These are phyloP conservation scores for Dispira simplex DNA, from an alignment of 192 early-diverging fungal species.

Conservation along the genomic window DNA sequence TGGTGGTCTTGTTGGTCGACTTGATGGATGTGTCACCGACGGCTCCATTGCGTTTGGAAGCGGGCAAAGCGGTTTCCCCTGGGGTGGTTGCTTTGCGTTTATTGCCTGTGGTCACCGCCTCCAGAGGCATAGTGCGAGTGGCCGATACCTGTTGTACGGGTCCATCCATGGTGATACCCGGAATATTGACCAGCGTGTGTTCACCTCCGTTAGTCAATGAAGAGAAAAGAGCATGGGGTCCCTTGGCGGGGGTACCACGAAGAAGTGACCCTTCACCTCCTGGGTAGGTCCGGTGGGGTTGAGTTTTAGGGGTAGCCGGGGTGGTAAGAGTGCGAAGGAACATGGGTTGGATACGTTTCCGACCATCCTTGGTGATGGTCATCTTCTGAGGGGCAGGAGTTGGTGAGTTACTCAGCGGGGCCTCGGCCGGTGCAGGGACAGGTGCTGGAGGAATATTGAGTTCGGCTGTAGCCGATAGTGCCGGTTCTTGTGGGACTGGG, in stretches of 20 bases:
- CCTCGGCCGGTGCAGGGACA: neutral
- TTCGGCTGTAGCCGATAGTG: conserved; percentile 10
- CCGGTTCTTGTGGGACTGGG: conserved; percentile 12
- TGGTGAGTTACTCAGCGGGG: neutral
- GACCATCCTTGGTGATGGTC: conserved; percentile 51
- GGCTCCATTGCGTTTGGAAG: conserved; percentile 6
- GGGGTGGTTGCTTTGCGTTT: conserved; percentile 23
- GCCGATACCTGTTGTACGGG: neutral
- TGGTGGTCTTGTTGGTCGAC: neutral
- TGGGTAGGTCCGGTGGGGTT: neutral
- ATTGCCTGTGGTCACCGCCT: conserved; percentile 24
- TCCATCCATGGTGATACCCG: neutral
- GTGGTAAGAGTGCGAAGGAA: conserved; percentile 25
- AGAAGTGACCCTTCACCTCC: neutral
- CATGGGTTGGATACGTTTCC: conserved; percentile 68
- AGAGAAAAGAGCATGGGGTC: neutral
- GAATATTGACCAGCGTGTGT: too few relatives aligned
- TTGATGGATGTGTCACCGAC: conserved; percentile 15
- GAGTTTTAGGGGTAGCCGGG: neutral
- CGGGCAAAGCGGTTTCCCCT: conserved; percentile 12
- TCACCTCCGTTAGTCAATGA: conserved; percentile 4
- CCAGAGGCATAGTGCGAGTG: conserved; percentile 11
- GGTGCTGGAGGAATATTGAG: neutral
- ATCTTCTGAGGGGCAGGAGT: conserved; percentile 2
- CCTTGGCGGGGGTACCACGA: neutral